Base-by-base conservation (phyloP, 1,284 basidiomycete genomes). In the Boletus smithii region DNA sequence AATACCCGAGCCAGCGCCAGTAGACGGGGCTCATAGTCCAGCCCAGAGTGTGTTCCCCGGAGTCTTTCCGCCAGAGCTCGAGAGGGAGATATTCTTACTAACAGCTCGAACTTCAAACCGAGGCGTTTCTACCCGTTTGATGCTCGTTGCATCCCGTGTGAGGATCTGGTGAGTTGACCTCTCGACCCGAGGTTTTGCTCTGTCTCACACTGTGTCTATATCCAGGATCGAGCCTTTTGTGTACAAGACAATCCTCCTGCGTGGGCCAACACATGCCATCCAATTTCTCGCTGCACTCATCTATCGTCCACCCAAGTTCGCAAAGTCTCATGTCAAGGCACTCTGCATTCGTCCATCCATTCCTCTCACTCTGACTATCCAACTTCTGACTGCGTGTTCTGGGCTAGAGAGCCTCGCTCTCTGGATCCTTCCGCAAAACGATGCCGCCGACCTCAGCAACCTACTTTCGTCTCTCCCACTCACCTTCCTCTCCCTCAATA, bases 211-310 rank as follows among this genome's bases (percentile, higher is more conserved):
- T n/a, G n/a, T n/a, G n/a, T n/a, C n/a, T n/a, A n/a, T n/a, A 7
- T 13, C n/a, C 41, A 61, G 61, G 56, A 39, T 60, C 20, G 57
- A 63, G 29, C 35, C 46, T 7, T 53, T 47, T 27, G 42, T 54
- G 7, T 56, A 61, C 38, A 44, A 42, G 30, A 59, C 50, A 4
- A 41, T 57, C 45, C 8, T 51, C 29, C 23, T 56, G 5, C 41
- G 48, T n/a, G 35, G 33, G 0, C 8, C 35, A 13, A 18, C 10
- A 8, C 50, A 51, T 8, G 57, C 55, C 1, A 8, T 39, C 39
- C 39, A 22, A 9, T 48, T 60, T 16, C 40, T 55, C 9, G 34
- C 5, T 2, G 32, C 55, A 5, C 43, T 57, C 24, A 2, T 20
- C 11, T 3, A 44, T 17, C 57, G 40, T 9, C 27, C 50, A 4